Evolutionary conservation across 2,329 filamentous ascomycete genomes (phyloP).

Genomic region (Didymella pinodella): DNA sequence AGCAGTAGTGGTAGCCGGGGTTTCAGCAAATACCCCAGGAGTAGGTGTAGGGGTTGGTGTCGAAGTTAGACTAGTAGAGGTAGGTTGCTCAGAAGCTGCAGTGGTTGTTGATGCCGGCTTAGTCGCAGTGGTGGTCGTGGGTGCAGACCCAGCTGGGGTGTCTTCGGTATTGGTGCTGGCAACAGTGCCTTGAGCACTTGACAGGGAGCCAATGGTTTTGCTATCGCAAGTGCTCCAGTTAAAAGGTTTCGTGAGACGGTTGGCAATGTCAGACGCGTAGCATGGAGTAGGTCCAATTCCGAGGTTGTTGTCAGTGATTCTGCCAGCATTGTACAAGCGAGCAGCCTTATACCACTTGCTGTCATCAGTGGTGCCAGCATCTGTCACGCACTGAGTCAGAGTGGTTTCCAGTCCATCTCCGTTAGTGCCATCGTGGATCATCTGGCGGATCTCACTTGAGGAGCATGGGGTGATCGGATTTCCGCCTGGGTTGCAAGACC

Average conservation of each 20-base stretch:
- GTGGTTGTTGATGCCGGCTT: not conserved
- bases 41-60: not conserved
- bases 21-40: constrained; percentile 8
- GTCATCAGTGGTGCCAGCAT: constrained; percentile 42
- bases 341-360: constrained; percentile 58
- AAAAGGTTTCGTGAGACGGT: constrained; percentile 52
- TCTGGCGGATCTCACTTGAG: constrained; percentile 46
- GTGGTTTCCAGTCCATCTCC: constrained; percentile 56
- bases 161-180: not conserved
- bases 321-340: constrained; percentile 62
- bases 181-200: constrained; percentile 11
- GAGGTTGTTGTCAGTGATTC: constrained; percentile 46
- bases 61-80: not conserved
- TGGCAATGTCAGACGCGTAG: constrained; percentile 62
- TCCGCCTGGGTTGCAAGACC: constrained; percentile 49
- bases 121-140: constrained; percentile 1
- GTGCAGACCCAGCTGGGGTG: constrained; percentile 3
- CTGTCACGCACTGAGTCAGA: constrained; percentile 50
- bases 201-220: constrained; percentile 11
- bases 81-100: not conserved
- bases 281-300: constrained; percentile 57
- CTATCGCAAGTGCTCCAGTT: constrained; percentile 27
- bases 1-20: not conserved
- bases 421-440: constrained; percentile 55
- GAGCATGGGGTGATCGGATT: constrained; percentile 53